Base-by-base conservation (phyloP, 768 basidiomycete genomes). In the Tremella fuciformis region DNA sequence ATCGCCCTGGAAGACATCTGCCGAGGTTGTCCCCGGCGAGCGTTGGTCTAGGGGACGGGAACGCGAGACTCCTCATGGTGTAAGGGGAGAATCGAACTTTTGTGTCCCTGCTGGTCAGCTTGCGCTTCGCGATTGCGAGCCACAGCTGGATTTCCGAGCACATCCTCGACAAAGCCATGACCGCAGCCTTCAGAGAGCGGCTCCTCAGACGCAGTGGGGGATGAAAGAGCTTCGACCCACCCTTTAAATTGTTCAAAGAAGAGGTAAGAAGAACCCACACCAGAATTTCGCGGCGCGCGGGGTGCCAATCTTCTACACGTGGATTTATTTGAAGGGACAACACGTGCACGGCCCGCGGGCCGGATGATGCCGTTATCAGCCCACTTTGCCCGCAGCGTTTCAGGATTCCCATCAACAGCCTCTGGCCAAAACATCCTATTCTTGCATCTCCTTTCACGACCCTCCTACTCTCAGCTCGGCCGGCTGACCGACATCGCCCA, bases 21-120 rank as follows among this genome's bases (percentile, higher is more conserved):
- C 29, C 54, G 55, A 52, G 34, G 41, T 18, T 47, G 15, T n/a
- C 21, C 55, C 34, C 15, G 47, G 54, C 41, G 46, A 38, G 15
- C 55, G n/a, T 73, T 50, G 51, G 39, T 76, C 58, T 76, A 63
- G 75, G 69, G 69, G 71, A 76, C 75, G 75, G 75, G 75, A 76
- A 76, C 75, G 75, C 73, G 75, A 74, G 53, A 66, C 62, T 60
- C 58, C 61, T 67, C 63, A 76, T 70, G 63, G 71, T 68, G 67
- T 70, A 64, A 58, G 64, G 40, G 63, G 65, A 60, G 65, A 66
- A 64, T 76, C 74, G 74, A 76, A 76, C 75, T 76, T 76, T 71
- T 67, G 55, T 76, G 75, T 76, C 70, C 65, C 73, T 71, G 55
- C 15, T 24, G 41, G 46, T 37, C 22, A 59, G 57, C 41, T 24